These are phyloP conservation scores for Sugiyamaella lignohabitans DNA, from an alignment of 805 yeast genomes.

Conservation along the genomic window DNA sequence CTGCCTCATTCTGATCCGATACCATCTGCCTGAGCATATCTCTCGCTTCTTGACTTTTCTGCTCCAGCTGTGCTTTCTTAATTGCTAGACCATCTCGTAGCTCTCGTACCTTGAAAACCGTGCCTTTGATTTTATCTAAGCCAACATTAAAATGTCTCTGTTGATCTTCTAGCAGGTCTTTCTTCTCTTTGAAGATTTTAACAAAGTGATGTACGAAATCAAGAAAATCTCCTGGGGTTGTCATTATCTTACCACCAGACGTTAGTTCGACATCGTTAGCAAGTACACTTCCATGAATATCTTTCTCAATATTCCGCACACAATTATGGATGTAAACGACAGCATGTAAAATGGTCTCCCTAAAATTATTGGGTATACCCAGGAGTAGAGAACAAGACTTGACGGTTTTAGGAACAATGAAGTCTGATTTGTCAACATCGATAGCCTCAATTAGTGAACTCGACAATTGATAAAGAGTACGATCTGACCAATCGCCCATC, in stretches of 20 bases:
- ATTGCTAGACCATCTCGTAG: constrained; percentile 48
- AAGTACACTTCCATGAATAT: neutral
- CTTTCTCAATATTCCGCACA: neutral
- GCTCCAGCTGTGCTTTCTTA: constrained; percentile 44
- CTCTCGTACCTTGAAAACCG: constrained; percentile 63
- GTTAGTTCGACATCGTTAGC: neutral
- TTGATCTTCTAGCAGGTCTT: constrained; percentile 47
- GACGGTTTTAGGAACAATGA: constrained; percentile 31
- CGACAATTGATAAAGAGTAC: constrained; percentile 48
- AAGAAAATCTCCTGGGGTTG: constrained; percentile 51
- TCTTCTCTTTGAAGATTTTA: constrained; percentile 38
- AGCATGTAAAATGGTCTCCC: constrained; percentile 44
- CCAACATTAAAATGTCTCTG: constrained; percentile 73
- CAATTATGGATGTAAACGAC: constrained; percentile 43
- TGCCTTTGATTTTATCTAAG: constrained; percentile 64
- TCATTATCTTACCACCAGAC: neutral
- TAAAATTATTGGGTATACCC: constrained; percentile 22
- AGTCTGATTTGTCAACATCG: constrained; percentile 49
- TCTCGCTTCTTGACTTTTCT: constrained; percentile 64
- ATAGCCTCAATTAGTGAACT: constrained; percentile 35
- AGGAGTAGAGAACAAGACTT: neutral
- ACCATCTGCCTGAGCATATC: constrained; percentile 69
- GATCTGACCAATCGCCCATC: constrained; percentile 77
- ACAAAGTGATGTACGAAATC: constrained; percentile 44
- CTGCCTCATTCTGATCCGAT: constrained; percentile 84